These are phyloP conservation scores for Calonectria henricotiae DNA, from an alignment of 2,329 filamentous ascomycete genomes.

Conservation along the genomic window DNA sequence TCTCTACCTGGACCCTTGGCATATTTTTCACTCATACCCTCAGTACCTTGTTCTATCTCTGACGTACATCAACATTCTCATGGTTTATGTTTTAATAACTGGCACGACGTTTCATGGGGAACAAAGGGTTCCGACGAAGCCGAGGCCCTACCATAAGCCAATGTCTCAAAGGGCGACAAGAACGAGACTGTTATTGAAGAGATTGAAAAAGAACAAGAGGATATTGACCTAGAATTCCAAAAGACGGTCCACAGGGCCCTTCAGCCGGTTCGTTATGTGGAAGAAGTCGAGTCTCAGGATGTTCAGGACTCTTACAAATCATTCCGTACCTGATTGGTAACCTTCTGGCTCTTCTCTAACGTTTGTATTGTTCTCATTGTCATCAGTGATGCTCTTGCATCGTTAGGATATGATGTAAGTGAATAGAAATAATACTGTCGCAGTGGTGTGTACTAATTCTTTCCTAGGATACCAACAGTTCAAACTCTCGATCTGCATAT, in stretches of 20 bases:
- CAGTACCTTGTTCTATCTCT: conserved; percentile 2
- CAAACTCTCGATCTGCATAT: conserved; percentile 8
- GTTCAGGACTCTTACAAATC: conserved; percentile 19
- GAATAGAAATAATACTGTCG: too few species aligned
- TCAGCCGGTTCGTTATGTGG: not conserved
- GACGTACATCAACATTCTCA: conserved; percentile 14
- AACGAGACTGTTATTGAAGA: not conserved
- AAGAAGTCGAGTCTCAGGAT: conserved; percentile 1
- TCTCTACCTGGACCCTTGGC: conserved; percentile 19
- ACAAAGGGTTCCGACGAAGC: conserved; percentile 13
- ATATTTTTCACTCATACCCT: conserved; percentile 4
- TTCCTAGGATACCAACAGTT: conserved; percentile 2
- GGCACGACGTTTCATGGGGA: conserved; percentile 17
- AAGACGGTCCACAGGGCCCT: conserved; percentile 9
- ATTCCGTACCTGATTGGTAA: conserved; percentile 8
- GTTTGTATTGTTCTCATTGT: not conserved
- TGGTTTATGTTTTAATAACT: conserved; percentile 21
- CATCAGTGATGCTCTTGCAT: conserved; percentile 5
- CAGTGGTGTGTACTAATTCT: not conserved
- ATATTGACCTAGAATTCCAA: conserved; percentile 16
- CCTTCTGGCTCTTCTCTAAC: conserved; percentile 11
- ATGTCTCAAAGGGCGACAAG: not conserved
- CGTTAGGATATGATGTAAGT: conserved; percentile 8
- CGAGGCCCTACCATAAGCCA: not conserved
- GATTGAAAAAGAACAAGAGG: conserved; percentile 17